phyloP scores from a whole-genome alignment of 192 early-diverging fungal genomes.

The Linnemannia zychae region DNA sequence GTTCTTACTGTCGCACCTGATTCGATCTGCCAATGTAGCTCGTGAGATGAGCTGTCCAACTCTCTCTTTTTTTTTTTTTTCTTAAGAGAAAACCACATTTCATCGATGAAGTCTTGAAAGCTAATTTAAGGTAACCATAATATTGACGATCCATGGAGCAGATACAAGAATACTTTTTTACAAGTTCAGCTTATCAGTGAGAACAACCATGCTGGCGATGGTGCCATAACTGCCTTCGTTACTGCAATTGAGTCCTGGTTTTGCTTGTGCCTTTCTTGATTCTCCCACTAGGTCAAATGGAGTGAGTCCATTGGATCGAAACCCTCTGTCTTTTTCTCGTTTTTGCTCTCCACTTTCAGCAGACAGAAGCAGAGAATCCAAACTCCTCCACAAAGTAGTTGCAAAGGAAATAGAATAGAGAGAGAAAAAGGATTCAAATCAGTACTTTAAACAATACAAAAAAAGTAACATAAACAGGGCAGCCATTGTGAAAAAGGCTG shows the following conservation, averaged over 20 bases:
- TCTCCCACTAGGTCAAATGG: not conserved
- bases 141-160: not conserved
- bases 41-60: too few relatives aligned
- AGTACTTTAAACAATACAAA: constrained; percentile 15
- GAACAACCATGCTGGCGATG: constrained; percentile 6
- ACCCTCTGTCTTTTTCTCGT: not conserved
- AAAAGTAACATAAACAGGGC: too few relatives aligned
- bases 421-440: not conserved
- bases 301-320: not conserved
- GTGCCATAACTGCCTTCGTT: constrained; percentile 9
- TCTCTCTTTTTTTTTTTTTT: not conserved
- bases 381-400: constrained; percentile 16
- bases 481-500: not conserved
- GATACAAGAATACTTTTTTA: not conserved
- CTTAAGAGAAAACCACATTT: not conserved
- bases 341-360: not conserved
- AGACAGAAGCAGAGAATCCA: not conserved
- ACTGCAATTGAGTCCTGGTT: not conserved
- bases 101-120: not conserved
- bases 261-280: not conserved
- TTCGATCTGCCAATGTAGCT: too few relatives aligned
- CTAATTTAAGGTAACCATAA: not conserved
- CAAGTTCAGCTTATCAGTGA: constrained; percentile 26
- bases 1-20: too few relatives aligned
- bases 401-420: not conserved